Evolutionary conservation across 2,329 filamentous ascomycete species (phyloP).

Genomic region (Xylariales sp.): DNA sequence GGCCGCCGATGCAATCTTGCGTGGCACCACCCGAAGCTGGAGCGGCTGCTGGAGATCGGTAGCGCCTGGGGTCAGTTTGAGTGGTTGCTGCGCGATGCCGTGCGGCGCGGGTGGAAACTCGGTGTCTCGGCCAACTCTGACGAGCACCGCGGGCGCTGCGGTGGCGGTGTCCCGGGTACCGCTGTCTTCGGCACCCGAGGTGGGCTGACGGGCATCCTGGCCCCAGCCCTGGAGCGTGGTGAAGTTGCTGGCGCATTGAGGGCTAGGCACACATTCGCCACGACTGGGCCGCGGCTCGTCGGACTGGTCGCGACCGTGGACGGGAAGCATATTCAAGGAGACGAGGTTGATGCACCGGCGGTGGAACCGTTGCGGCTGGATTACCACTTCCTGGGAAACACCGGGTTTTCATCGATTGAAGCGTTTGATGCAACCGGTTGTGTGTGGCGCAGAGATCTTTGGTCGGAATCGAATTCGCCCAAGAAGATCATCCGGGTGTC

Average conservation of each 20-base stretch:
- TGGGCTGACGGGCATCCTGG: slow-evolving; percentile 21
- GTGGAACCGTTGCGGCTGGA: slow-evolving; percentile 10
- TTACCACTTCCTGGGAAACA: slow-evolving; percentile 19
- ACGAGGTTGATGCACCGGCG: slow-evolving; percentile 14
- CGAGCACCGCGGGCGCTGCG: slow-evolving; percentile 29
- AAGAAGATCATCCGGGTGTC: slow-evolving; percentile 17
- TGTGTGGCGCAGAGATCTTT: slow-evolving; percentile 19
- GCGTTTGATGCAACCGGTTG: slow-evolving; percentile 22
- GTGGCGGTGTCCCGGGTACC: slow-evolving; percentile 28
- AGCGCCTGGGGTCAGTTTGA: slow-evolving; percentile 31
- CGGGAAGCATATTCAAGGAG: slow-evolving; percentile 19
- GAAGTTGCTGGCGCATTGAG: slow-evolving; percentile 18
- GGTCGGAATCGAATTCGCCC: slow-evolving; percentile 11
- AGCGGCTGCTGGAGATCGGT: slow-evolving; percentile 28
- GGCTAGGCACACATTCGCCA: slow-evolving; percentile 23
- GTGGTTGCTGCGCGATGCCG: slow-evolving; percentile 26
- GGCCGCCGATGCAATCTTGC: slow-evolving; percentile 22
- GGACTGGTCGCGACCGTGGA: slow-evolving; percentile 14
- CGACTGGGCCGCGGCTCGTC: slow-evolving; percentile 24
- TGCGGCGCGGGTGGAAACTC: slow-evolving; percentile 25
- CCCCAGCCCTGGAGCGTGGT: slow-evolving; percentile 13
- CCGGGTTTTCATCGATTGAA: slow-evolving; percentile 22
- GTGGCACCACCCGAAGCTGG: slow-evolving; percentile 27
- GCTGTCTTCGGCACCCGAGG: slow-evolving; percentile 27
- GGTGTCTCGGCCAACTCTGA: slow-evolving; percentile 30